Evolutionary conservation across 805 yeast species (phyloP).

Genomic region (Cyberlindnera samutprakarnensis): DNA sequence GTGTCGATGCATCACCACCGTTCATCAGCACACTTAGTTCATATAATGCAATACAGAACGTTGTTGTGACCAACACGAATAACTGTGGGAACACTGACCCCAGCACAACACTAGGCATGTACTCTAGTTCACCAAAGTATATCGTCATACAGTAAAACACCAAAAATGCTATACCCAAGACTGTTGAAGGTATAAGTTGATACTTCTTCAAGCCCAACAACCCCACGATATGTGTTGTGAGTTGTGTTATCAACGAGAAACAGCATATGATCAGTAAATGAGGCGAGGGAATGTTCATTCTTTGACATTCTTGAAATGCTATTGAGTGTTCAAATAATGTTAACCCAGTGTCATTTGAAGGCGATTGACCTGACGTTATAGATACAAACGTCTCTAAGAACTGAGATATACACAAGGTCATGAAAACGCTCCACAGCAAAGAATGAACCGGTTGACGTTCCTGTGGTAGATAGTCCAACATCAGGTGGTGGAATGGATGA

Average conservation of each 20-base stretch:
- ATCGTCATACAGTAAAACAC: constrained; percentile 36
- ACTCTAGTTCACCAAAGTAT: constrained; percentile 31
- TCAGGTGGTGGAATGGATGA: not conserved
- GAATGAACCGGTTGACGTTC: constrained; percentile 25
- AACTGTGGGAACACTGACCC: constrained; percentile 65
- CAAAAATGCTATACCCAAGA: constrained; percentile 49
- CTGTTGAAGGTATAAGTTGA: constrained; percentile 55
- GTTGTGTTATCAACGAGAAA: constrained; percentile 50
- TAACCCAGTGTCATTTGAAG: constrained; percentile 58
- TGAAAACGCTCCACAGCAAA: constrained; percentile 52
- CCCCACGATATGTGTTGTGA: constrained; percentile 57
- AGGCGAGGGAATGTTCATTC: constrained; percentile 40
- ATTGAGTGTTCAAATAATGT: constrained; percentile 71
- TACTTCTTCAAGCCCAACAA: constrained; percentile 43
- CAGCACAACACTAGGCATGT: constrained; percentile 48
- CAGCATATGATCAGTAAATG: constrained; percentile 45
- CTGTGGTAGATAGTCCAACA: constrained; percentile 4
- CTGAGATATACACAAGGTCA: constrained; percentile 52
- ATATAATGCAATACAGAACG: constrained; percentile 47
- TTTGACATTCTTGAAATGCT: constrained; percentile 67
- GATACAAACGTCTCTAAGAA: constrained; percentile 61
- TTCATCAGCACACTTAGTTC: constrained; percentile 52
- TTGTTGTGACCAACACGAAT: constrained; percentile 40
- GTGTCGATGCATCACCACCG: constrained; percentile 31
- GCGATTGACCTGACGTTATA: constrained; percentile 45